Conservation (phyloP, 306 rosid genomes). For the barrel medic (Medicago truncatula) region MtrunA17r5.0-ANR NC_053049.1:49501-50000, state of each 20-base stretch:
- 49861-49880: slow-evolving; percentile 15
- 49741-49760: slow-evolving; percentile 29
- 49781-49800: slow-evolving; percentile 37
- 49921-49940: slow-evolving; percentile 56
- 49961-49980: slow-evolving; percentile 88
- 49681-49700: slow-evolving; percentile 21
- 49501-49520: too few relatives aligned
- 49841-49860: slow-evolving; percentile 35
- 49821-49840: slow-evolving; percentile 8
- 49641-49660: neutral
- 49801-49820: neutral
- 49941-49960: slow-evolving; percentile 90
- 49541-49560: too few relatives aligned
- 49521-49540: too few relatives aligned
- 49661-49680: slow-evolving; percentile 34
- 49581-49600: too few relatives aligned
- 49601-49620: too few relatives aligned
- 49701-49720: too few relatives aligned
- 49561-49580: too few relatives aligned
- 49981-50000: slow-evolving; percentile 79
- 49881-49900: slow-evolving; percentile 17
- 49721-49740: slow-evolving; percentile 19
- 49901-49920: neutral
- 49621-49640: too few relatives aligned
- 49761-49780: slow-evolving; percentile 44